A percentile compares a stretch with the other conserved stretches of the same genome.
These are phyloP conservation scores for Calcarisporium arbuscula DNA, from an alignment of 2,329 filamentous ascomycete genomes.

Conservation along the genomic window DNA sequence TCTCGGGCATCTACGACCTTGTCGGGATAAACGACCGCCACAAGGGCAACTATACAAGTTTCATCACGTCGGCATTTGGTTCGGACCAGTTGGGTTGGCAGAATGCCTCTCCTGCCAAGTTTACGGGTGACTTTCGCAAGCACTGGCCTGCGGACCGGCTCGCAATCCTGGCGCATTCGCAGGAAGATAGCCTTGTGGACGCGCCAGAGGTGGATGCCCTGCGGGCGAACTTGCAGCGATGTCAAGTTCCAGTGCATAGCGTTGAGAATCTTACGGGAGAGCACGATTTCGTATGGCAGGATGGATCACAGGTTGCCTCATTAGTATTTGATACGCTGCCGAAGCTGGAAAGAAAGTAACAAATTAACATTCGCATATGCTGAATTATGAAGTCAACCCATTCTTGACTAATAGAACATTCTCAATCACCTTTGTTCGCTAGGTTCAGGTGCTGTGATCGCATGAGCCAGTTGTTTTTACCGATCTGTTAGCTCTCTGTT, in stretches of 20 bases:
- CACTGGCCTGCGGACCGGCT: constrained; percentile 27
- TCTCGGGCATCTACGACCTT: constrained; percentile 64
- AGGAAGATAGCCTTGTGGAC: constrained; percentile 43
- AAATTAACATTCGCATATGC: too few species aligned
- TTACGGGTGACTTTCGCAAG: too few species aligned
- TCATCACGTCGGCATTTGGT: constrained; percentile 58
- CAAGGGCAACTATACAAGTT: constrained; percentile 46
- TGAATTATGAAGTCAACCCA: too few species aligned
- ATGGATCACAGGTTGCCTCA: constrained; percentile 52
- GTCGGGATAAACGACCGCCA: constrained; percentile 43
- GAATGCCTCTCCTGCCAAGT: constrained; percentile 46
- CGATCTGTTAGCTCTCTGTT: too few species aligned
- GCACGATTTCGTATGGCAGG: constrained; percentile 60
- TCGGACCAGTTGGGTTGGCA: constrained; percentile 43
- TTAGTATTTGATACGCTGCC: too few species aligned
- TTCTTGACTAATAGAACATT: too few species aligned
- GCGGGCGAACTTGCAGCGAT: constrained; percentile 36
- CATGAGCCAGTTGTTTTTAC: too few species aligned
- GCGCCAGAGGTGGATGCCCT: constrained; percentile 53
- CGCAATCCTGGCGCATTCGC: constrained; percentile 38
- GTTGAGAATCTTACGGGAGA: constrained; percentile 43
- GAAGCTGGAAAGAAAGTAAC: too few species aligned
- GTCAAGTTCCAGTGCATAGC: constrained; percentile 25
- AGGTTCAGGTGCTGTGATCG: too few species aligned
- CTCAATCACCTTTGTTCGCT: too few species aligned